Conservation (phyloP, 768 basidiomycete species). For the Serendipita sp. region DNA sequence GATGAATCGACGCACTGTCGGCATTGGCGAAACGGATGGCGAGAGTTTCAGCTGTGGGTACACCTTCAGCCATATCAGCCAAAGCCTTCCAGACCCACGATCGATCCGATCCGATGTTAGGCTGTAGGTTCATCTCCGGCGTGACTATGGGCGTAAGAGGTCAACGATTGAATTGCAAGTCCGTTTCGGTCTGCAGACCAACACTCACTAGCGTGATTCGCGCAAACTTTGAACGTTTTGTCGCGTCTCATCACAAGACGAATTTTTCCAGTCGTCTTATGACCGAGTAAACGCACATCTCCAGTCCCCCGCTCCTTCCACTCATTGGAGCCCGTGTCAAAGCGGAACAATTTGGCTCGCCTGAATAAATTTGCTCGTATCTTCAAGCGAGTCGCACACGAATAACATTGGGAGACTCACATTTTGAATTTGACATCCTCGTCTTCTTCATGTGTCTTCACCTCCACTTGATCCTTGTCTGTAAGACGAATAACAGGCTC, state of each 20-base stretch:
- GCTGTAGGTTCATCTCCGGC: conserved; percentile 81
- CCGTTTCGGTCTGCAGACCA: background rate
- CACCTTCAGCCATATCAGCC: conserved; percentile 85
- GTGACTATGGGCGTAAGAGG: conserved; percentile 36
- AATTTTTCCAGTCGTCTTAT: conserved; percentile 81
- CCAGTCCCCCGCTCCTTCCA: conserved; percentile 99
- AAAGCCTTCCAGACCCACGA: conserved; percentile 98
- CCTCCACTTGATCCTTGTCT: conserved; percentile 62
- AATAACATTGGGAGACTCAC: conserved; percentile 29
- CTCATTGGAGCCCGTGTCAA: conserved; percentile 56
- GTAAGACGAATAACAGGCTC: conserved; percentile 95
- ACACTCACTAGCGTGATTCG: conserved; percentile 77
- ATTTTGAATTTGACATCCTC: conserved; percentile 92
- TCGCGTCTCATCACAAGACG: conserved; percentile 98
- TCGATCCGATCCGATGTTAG: conserved; percentile 96
- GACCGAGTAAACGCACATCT: conserved; percentile 78
- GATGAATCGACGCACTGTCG: conserved; percentile 48
- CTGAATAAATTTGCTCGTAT: conserved; percentile 25
- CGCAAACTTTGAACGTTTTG: conserved; percentile 99
- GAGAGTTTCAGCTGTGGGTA: conserved; percentile 83
- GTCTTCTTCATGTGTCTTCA: conserved; percentile 89
- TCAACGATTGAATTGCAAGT: conserved; percentile 4
- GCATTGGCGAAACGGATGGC: conserved; percentile 96
- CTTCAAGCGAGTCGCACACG: conserved; percentile 6
- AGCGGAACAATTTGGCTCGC: conserved; percentile 97